Conservation (phyloP, 352 stramenopile genomes). For the Stephanocyclus meneghinianus region DNA sequence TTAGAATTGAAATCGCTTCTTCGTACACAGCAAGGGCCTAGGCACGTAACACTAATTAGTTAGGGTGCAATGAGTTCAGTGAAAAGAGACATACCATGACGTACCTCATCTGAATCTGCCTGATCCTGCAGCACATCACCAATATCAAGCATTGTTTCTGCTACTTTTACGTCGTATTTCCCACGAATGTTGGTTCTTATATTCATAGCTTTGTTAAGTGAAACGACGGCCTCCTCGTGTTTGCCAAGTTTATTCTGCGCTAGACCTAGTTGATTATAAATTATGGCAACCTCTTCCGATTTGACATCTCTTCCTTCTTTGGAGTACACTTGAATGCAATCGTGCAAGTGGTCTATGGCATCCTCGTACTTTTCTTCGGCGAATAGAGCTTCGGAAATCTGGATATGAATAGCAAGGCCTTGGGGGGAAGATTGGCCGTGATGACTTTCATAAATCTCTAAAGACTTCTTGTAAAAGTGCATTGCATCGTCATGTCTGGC, state of each 20-base stretch:
- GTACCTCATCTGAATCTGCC: slow-evolving; percentile 51
- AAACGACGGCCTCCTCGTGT: slow-evolving; percentile 43
- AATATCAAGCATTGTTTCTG: slow-evolving; percentile 51
- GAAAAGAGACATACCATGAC: not conserved
- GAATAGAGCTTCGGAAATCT: slow-evolving; percentile 48
- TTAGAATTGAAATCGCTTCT: slow-evolving; percentile 50
- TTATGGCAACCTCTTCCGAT: slow-evolving; percentile 40
- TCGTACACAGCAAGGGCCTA: slow-evolving; percentile 54
- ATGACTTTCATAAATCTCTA: slow-evolving; percentile 44
- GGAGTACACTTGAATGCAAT: slow-evolving; percentile 39
- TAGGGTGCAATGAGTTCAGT: not conserved
- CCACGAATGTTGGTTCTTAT: slow-evolving; percentile 53
- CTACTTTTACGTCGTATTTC: slow-evolving; percentile 42
- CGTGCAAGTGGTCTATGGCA: slow-evolving; percentile 19
- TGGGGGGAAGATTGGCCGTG: slow-evolving; percentile 34
- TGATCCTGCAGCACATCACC: slow-evolving; percentile 49
- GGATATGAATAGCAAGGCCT: slow-evolving; percentile 30
- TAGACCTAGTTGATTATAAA: slow-evolving; percentile 46
- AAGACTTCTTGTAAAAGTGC: slow-evolving; percentile 49
- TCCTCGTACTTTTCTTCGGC: slow-evolving; percentile 40
- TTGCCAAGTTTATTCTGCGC: slow-evolving; percentile 49
- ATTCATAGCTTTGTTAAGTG: slow-evolving; percentile 53
- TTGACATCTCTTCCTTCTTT: slow-evolving; percentile 23
- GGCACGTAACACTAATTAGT: slow-evolving; percentile 1
- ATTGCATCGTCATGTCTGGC: slow-evolving; percentile 47